Percentiles rank a stretch among this genome's conserved stretches.
phyloP scores from a whole-genome alignment of 202 grass and related monocot species.

The Panicum hallii region DNA sequence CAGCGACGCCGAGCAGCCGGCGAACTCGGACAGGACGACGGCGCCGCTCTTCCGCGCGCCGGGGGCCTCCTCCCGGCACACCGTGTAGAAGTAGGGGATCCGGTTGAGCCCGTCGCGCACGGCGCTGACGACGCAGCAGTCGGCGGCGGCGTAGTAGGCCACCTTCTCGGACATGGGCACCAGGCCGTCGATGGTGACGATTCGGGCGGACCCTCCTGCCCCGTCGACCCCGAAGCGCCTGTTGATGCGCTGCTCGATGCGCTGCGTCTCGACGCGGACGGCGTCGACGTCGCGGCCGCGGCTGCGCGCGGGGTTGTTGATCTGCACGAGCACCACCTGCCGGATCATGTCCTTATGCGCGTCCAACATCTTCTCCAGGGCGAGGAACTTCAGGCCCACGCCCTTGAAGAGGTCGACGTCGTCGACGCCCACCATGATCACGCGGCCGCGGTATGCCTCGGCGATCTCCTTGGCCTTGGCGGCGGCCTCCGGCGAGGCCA shows the following conservation, averaged over 20 bases:
- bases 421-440: slow-evolving; percentile 37
- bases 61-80: slow-evolving; percentile 39
- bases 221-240: not conserved
- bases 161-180: slow-evolving; percentile 42
- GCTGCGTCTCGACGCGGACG: not conserved
- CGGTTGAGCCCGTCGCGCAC: slow-evolving; percentile 55
- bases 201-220: not conserved
- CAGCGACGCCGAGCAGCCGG: slow-evolving; percentile 20
- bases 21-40: slow-evolving; percentile 39
- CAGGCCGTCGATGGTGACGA: slow-evolving; percentile 16
- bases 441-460: slow-evolving; percentile 23
- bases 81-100: slow-evolving; percentile 48
- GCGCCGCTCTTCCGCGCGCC: not conserved
- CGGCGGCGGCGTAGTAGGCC: slow-evolving; percentile 48
- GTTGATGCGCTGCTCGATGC: slow-evolving; percentile 21
- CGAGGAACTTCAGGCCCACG: slow-evolving; percentile 26
- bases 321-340: slow-evolving; percentile 45
- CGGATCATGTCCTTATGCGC: not conserved
- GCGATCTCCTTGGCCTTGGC: slow-evolving; percentile 36
- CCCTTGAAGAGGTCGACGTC: slow-evolving; percentile 48
- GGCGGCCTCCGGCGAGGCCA: slow-evolving; percentile 19
- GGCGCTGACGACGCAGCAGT: slow-evolving; percentile 47
- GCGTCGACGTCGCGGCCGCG: slow-evolving; percentile 13
- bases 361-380: slow-evolving; percentile 33
- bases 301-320: slow-evolving; percentile 41